Conservation (phyloP, 768 basidiomycete genomes). For the Phlebiopsis flavidoalba region DNA sequence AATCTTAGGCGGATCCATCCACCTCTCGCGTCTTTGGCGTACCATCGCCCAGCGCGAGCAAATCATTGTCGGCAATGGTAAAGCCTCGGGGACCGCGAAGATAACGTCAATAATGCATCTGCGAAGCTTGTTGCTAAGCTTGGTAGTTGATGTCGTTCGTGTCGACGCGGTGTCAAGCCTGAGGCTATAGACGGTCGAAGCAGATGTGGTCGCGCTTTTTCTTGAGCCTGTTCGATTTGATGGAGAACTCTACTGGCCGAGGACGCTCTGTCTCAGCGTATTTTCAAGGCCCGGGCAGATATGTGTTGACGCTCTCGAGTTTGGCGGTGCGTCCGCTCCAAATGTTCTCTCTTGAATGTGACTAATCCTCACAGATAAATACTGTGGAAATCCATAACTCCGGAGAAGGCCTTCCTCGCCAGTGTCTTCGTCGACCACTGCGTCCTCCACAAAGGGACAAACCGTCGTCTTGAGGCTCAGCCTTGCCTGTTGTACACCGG, state of each 20-base stretch:
- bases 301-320: constrained; percentile 64
- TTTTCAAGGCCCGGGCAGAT: constrained; percentile 61
- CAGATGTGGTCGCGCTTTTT: constrained; percentile 44
- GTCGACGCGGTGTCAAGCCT: constrained; percentile 26
- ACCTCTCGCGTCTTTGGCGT: constrained; percentile 63
- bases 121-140: constrained; percentile 58
- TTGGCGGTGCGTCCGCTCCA: constrained; percentile 48
- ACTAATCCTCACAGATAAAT: constrained; percentile 44
- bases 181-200: constrained; percentile 31
- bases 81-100: constrained; percentile 85
- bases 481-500: constrained; percentile 84
- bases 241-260: constrained; percentile 57
- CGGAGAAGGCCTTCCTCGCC: constrained; percentile 75
- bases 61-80: constrained; percentile 75
- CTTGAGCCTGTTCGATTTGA: constrained; percentile 55
- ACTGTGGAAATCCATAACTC: constrained; percentile 63
- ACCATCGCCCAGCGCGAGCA: constrained; percentile 70
- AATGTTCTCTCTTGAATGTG: not conserved
- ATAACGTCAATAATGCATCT: constrained; percentile 65
- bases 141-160: constrained; percentile 69
- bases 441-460: constrained; percentile 50
- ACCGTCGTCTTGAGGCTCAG: constrained; percentile 56
- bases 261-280: constrained; percentile 67
- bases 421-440: constrained; percentile 84
- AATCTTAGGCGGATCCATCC: constrained; percentile 51